Conservation (phyloP, 139 green algal species). For the Coelastrella sp. region DNA sequence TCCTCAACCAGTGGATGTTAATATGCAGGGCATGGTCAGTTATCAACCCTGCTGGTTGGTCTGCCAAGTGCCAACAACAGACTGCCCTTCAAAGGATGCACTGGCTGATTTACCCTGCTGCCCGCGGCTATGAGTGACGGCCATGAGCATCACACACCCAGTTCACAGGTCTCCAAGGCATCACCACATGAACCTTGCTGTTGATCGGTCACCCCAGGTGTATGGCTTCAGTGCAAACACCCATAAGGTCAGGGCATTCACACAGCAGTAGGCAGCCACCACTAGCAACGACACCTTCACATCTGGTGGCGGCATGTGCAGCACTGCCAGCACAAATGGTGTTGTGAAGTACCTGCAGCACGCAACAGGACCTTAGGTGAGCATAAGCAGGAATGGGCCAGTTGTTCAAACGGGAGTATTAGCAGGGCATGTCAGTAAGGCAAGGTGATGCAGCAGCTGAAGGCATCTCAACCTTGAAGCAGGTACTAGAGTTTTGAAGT, state of each 20-base stretch:
- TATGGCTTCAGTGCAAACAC: slow-evolving; percentile 83
- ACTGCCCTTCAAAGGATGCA: no score
- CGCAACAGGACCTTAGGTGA: neutral
- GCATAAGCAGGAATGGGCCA: no score
- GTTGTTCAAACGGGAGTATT: no score
- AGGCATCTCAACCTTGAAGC: no score
- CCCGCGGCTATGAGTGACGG: neutral
- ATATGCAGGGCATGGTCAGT: no score
- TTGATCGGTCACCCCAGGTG: slow-evolving; percentile 74
- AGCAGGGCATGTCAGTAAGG: no score
- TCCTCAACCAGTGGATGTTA: no score
- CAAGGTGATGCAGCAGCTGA: no score
- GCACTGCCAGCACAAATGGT: slow-evolving; percentile 64
- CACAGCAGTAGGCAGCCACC: slow-evolving; percentile 39
- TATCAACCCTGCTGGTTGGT: no score
- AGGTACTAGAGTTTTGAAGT: no score
- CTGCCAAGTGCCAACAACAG: no score
- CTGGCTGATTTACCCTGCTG: neutral
- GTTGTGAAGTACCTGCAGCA: slow-evolving; percentile 88
- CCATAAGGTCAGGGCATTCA: slow-evolving; percentile 75
- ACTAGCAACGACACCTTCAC: slow-evolving; percentile 21
- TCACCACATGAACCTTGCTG: slow-evolving; percentile 95
- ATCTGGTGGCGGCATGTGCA: slow-evolving; percentile 59
- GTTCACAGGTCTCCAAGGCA: neutral
- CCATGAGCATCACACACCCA: no score